These are phyloP conservation scores for Ordospora pajunii DNA, from an alignment of 371 early-diverging fungal genomes.

Conservation along the genomic window DNA sequence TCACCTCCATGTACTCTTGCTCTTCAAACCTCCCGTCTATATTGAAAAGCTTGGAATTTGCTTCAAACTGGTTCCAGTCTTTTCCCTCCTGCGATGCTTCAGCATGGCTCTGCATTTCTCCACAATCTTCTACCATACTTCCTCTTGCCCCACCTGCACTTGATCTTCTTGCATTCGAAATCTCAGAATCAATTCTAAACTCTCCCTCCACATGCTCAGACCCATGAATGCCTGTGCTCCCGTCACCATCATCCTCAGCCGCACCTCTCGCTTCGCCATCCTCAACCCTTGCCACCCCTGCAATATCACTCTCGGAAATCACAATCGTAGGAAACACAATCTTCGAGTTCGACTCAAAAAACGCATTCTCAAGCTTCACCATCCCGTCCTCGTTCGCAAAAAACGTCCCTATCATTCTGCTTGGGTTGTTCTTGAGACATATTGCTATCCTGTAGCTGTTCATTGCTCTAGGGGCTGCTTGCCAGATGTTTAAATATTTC, in stretches of 20 bases:
- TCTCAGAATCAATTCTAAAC: conserved; percentile 3
- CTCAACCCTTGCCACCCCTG: neutral
- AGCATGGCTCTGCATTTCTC: neutral
- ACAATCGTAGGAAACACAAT: conserved; percentile 1
- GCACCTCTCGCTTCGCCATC: neutral
- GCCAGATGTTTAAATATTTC: neutral
- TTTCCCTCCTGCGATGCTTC: neutral
- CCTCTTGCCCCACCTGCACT: neutral
- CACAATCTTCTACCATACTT: neutral
- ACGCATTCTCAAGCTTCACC: conserved; percentile 8
- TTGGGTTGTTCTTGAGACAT: conserved; percentile 10
- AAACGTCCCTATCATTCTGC: conserved; percentile 1
- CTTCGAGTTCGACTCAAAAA: neutral
- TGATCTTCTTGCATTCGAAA: neutral
- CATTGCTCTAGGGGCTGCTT: neutral
- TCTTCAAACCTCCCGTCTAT: conserved; percentile 84
- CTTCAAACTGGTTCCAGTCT: conserved; percentile 94
- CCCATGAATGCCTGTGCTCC: neutral
- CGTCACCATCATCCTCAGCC: neutral
- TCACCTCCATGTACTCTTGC: conserved; percentile 78
- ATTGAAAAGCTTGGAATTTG: conserved; percentile 81
- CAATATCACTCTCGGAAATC: conserved; percentile 3
- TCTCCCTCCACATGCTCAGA: neutral
- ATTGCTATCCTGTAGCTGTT: conserved; percentile 4
- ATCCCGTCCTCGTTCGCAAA: neutral